Base-by-base conservation (phyloP, 73 alveolate species). In the Tetrahymena malaccensis region DNA sequence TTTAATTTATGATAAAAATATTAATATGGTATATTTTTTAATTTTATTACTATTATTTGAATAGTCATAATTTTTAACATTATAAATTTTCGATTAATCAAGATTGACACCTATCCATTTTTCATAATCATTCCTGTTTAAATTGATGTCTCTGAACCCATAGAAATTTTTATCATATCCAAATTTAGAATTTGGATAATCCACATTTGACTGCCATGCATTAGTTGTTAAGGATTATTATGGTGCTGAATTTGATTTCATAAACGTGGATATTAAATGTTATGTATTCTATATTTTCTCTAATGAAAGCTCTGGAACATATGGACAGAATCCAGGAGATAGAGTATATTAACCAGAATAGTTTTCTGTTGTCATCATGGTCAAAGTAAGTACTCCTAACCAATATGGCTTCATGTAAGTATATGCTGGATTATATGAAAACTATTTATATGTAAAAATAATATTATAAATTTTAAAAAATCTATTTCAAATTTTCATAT, bases 271-370 rank as follows among this genome's bases (percentile, higher is more conserved):
- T n/a, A 70, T 11, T 15, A 50, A 50, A 50, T 50, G 0, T 50
- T 50, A 15, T 50, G 83, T 25, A n/a, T 70, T 70, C 3, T 70
- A 8, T 25, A 70, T n/a, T 33, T 31, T 70, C 43, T 95, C 83
- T 55, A 85, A 95, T 43, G 89, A 56, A 85, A 95, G 94, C 10
- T 94, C n/a, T 33, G 95, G 95, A 33, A 70, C 84, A 95, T 89
- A 95, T 10, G 97, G 97, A 55, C 97, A 95, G 34, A 95, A 95
- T 44, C 97, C 97, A 34, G 97, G 97, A 89, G 95, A 37, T n/a
- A 95, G 50, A 44, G 70, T 85, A 22, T 85, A 25, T 21, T 95
- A 55, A 16, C 84, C 93, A 4, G 93, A 22, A 94, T 93, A 95
- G 16, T 94, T 85, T 19, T 94, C 83, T 17, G 97, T 85, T 43